Base-by-base conservation (phyloP, 306 rosid genomes). In the Prunus kanzakura region DNA sequence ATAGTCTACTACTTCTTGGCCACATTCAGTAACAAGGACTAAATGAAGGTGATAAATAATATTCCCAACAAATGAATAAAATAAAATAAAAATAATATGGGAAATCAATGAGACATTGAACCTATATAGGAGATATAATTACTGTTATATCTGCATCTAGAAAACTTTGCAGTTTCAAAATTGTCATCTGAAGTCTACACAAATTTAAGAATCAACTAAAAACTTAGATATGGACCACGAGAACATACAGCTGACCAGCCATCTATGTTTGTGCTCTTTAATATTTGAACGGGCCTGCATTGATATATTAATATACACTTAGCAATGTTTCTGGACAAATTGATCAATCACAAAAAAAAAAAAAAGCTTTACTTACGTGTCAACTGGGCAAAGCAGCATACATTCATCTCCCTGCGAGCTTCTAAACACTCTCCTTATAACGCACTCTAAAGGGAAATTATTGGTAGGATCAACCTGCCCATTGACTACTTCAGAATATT, bases 211-310 rank as follows among this genome's bases (percentile, higher is more conserved):
- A 65, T 38, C 57, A 81, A 81, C 69, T 63, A 18, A 76, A 75
- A 72, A 70, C 29, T 38, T 30, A 54, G 79, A 83, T 8, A 27
- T 11, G 61, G 62, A 73, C 45, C 71, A 72, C 54, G 76, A 78
- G 82, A 88, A 84, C 96, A 72, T 88, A 94, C 98, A 69, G 93
- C 91, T 74, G 97, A 86, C 97, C 94, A 88, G 64, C 97, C 97
- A 76, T 90, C 94, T 73, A 56, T 57, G 32, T 90, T 87, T 66
- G 90, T 88, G 91, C 89, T 91, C 92, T 89, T 94, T 60, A 90
- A 81, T 78, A 94, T 82, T 69, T 83, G 94, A 41, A 94, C 85
- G 43, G 98, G 98, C 87, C 98, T 94, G 90, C 89, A 78, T 51
- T 73, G 47, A 43, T 47, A 57, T 64, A 27, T 6, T 38, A 79